Evolutionary conservation across 1,139 yeast genomes (phyloP).

Genomic region (Lodderomyces margitis): DNA sequence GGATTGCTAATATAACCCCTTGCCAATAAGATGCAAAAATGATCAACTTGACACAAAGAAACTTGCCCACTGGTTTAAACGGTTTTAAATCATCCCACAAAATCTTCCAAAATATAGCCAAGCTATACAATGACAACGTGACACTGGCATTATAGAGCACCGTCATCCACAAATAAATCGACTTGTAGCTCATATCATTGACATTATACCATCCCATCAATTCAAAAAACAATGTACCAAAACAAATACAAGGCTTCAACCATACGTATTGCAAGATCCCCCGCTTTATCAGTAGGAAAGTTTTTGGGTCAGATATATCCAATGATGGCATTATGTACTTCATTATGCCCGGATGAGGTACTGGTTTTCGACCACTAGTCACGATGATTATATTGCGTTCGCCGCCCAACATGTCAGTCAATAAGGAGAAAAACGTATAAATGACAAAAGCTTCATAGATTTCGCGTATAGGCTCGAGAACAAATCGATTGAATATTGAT

Average conservation of each 20-base stretch:
- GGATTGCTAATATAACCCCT: conserved; percentile 65
- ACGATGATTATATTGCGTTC: conserved; percentile 77
- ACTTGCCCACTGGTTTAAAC: conserved; percentile 88
- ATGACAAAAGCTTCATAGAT: conserved; percentile 95
- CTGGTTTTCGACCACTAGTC: conserved; percentile 74
- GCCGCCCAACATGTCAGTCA: conserved; percentile 87
- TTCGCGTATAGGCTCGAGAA: conserved; percentile 79
- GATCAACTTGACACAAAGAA: conserved; percentile 85
- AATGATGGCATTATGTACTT: conserved; percentile 51
- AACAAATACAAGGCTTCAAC: conserved; percentile 80
- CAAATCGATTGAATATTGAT: conserved; percentile 34
- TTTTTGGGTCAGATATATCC: conserved; percentile 83
- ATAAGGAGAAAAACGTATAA: conserved; percentile 82
- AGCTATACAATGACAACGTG: conserved; percentile 73
- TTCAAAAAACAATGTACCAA: conserved; percentile 53
- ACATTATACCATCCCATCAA: conserved; percentile 49
- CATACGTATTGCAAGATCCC: conserved; percentile 93
- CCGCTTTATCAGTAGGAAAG: conserved; percentile 74
- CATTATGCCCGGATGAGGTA: conserved; percentile 65
- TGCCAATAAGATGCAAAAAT: conserved; percentile 98
- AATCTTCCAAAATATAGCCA: conserved; percentile 92
- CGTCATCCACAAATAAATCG: conserved; percentile 65
- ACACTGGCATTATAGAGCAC: conserved; percentile 77
- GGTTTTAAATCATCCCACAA: conserved; percentile 72
- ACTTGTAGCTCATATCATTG: conserved; percentile 47